phyloP scores from a whole-genome alignment of 2,329 filamentous ascomycete genomes.

The Penicillium oxalicum region DNA sequence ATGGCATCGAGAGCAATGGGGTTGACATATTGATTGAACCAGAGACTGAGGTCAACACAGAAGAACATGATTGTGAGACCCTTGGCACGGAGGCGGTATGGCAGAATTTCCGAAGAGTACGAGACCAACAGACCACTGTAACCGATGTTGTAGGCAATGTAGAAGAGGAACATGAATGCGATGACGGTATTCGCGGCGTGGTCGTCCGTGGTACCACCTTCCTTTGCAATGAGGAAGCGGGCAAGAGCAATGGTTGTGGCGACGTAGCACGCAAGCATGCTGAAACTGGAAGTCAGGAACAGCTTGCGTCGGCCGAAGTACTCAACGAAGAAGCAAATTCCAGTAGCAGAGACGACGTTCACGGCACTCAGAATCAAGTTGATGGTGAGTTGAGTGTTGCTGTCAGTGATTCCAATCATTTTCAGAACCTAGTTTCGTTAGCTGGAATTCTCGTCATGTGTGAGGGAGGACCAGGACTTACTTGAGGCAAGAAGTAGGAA shows the following conservation, averaged over 20 bases:
- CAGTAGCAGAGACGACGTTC: constrained; percentile 14
- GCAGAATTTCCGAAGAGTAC: constrained; percentile 46
- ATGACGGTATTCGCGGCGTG: not conserved
- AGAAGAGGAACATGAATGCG: constrained; percentile 13
- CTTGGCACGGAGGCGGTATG: constrained; percentile 46
- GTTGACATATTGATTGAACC: constrained; percentile 35
- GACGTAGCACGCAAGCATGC: constrained; percentile 9
- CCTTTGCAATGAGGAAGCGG: constrained; percentile 3
- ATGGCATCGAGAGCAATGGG: constrained; percentile 28
- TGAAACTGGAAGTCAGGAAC: constrained; percentile 10
- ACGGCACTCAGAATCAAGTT: constrained; percentile 13
- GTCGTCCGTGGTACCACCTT: not conserved
- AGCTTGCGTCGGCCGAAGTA: constrained; percentile 12
- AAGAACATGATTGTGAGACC: constrained; percentile 38
- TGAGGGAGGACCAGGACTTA: not conserved
- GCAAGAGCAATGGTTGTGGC: constrained; percentile 10
- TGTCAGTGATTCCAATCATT: constrained; percentile 14
- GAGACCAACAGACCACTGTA: constrained; percentile 28
- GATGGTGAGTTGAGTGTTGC: constrained; percentile 12
- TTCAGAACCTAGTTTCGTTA: constrained; percentile 9
- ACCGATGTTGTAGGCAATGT: constrained; percentile 10
- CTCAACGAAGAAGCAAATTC: constrained; percentile 15
- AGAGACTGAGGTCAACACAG: constrained; percentile 27
- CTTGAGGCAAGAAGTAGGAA: constrained; percentile 29
- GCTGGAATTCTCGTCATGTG: not conserved